Percentiles rank a stretch among this genome's conserved stretches.
Conservation (phyloP, 495 filamentous ascomycete genomes). For the Trichoderma parareesei region DNA sequence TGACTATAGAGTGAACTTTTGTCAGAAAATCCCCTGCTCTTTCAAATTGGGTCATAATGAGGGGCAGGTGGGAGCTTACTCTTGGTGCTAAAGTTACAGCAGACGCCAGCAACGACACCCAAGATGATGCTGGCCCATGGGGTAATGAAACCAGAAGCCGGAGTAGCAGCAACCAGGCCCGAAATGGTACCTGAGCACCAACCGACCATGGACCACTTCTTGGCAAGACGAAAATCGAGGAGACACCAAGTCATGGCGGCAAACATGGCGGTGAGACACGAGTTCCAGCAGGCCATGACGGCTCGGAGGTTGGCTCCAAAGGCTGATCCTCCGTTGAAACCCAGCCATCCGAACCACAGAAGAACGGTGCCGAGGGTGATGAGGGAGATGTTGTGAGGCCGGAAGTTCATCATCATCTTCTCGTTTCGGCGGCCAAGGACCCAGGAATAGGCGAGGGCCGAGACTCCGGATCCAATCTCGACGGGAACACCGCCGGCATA, state of each 20-base stretch:
- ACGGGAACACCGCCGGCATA: slow-evolving; percentile 96
- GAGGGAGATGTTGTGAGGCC: slow-evolving; percentile 95
- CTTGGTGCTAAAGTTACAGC: slow-evolving; percentile 94
- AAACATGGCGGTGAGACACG: slow-evolving; percentile 84
- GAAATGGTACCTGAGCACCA: slow-evolving; percentile 95
- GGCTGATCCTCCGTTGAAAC: slow-evolving; percentile 96
- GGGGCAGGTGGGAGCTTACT: slow-evolving; percentile 27
- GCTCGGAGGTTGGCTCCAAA: slow-evolving; percentile 95
- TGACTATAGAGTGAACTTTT: slow-evolving; percentile 46
- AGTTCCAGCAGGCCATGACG: slow-evolving; percentile 95
- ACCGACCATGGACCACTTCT: slow-evolving; percentile 98
- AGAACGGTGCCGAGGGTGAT: slow-evolving; percentile 92
- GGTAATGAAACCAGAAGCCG: slow-evolving; percentile 76
- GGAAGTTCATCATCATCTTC: slow-evolving; percentile 97
- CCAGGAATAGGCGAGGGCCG: slow-evolving; percentile 89
- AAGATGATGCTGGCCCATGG: slow-evolving; percentile 85
- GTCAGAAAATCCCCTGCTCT: slow-evolving; percentile 36
- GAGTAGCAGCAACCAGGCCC: slow-evolving; percentile 84
- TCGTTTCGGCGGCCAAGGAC: slow-evolving; percentile 94
- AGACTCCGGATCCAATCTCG: slow-evolving; percentile 91
- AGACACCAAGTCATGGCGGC: slow-evolving; percentile 82
- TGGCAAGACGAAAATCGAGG: slow-evolving; percentile 88
- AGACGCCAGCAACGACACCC: slow-evolving; percentile 73
- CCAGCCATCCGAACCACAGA: slow-evolving; percentile 98
- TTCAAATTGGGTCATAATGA: neutral